These are phyloP conservation scores for Vaccinium vitisidaea DNA, from an alignment of 148 eudicot genomes.

Conservation along the genomic window DNA sequence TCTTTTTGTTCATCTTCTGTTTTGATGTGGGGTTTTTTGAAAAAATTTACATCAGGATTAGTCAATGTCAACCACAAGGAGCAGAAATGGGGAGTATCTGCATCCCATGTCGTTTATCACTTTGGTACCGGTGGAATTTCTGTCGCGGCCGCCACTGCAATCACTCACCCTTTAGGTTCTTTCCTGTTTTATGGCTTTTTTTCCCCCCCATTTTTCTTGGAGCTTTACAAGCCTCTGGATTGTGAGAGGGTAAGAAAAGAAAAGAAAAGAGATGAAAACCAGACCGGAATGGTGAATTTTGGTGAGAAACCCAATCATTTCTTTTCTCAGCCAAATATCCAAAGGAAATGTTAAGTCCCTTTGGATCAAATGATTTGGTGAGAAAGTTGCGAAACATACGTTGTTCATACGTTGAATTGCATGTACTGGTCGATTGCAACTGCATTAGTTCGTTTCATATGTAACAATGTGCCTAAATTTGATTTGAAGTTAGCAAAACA, in stretches of 20 bases:
- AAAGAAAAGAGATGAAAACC: neutral
- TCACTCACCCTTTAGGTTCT: conserved; percentile 90
- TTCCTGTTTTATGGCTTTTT: neutral
- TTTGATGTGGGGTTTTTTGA: neutral
- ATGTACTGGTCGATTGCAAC: neutral
- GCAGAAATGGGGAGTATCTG: conserved; percentile 45
- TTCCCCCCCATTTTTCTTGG: neutral
- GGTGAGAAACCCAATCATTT: neutral
- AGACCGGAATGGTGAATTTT: neutral
- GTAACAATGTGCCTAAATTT: neutral
- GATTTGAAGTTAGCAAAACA: neutral
- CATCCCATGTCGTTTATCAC: conserved; percentile 54
- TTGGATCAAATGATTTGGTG: neutral
- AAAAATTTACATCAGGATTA: neutral
- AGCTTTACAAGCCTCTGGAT: neutral
- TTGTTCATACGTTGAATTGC: neutral
- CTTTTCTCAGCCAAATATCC: neutral
- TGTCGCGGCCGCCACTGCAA: conserved; percentile 76
- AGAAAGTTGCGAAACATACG: neutral
- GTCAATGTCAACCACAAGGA: conserved; percentile 19
- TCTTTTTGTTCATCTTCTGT: neutral
- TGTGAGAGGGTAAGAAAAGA: neutral
- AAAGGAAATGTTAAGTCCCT: neutral
- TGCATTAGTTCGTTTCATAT: neutral
- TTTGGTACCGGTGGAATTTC: conserved; percentile 79